Evolutionary conservation across 495 filamentous ascomycete species (phyloP).

Genomic region (Cercophora samala): DNA sequence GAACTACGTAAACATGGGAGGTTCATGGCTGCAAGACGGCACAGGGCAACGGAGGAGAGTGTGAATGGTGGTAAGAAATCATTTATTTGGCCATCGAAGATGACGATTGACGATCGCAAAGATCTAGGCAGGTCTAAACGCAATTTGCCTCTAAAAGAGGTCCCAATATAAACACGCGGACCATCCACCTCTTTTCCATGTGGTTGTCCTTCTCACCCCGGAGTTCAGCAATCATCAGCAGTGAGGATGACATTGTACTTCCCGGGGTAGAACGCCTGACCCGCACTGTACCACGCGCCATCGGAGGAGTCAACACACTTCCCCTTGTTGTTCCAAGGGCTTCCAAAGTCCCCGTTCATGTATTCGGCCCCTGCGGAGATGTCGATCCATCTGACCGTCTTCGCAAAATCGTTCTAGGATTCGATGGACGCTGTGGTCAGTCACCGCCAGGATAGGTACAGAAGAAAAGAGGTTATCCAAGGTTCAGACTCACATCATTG

Average conservation of each 20-base stretch:
- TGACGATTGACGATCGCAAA: background rate
- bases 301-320: no score
- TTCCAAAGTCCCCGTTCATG: no score
- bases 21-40: no score
- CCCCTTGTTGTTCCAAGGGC: no score
- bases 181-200: background rate
- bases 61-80: no score
- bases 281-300: background rate
- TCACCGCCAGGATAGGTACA: background rate
- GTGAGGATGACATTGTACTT: background rate
- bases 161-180: no score
- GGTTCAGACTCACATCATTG: background rate
- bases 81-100: background rate
- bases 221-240: background rate
- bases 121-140: background rate
- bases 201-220: background rate
- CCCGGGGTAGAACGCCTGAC: background rate
- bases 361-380: background rate
- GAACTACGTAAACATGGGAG: background rate
- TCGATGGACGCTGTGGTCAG: background rate
- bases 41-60: background rate
- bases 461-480: background rate
- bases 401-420: background rate
- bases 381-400: background rate
- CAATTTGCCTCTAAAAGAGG: background rate